Evolutionary conservation across 768 basidiomycete genomes (phyloP).

Genomic region (Psilocybe tampanensis): DNA sequence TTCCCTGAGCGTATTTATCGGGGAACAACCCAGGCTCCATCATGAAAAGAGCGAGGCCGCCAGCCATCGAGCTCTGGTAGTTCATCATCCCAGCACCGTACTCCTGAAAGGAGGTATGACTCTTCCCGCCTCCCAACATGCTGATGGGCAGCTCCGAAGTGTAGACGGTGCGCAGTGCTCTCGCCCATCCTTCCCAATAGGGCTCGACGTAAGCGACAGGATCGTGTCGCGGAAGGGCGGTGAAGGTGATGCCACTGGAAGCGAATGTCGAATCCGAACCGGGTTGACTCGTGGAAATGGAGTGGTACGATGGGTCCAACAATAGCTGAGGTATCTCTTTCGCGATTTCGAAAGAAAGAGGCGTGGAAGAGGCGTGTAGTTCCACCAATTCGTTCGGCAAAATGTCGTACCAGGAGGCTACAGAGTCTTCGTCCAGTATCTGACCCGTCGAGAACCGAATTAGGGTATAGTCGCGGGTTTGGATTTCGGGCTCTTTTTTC

Average conservation of each 20-base stretch:
- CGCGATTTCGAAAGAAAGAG: slow-evolving; percentile 12
- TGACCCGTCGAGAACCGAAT: slow-evolving; percentile 71
- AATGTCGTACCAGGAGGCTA: slow-evolving; percentile 59
- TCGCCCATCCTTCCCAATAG: slow-evolving; percentile 58
- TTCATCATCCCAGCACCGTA: slow-evolving; percentile 8
- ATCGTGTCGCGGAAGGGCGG: slow-evolving; percentile 37
- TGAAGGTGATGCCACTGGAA: slow-evolving; percentile 9
- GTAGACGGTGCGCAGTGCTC: slow-evolving; percentile 44
- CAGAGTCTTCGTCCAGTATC: slow-evolving; percentile 67
- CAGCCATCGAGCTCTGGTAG: not conserved
- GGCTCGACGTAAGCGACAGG: slow-evolving; percentile 48
- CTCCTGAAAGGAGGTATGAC: not conserved
- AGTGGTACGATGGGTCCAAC: not conserved
- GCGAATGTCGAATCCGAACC: not conserved
- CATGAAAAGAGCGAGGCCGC: not conserved
- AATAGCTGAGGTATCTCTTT: slow-evolving; percentile 12
- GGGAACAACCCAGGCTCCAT: not conserved
- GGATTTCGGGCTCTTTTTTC: slow-evolving; percentile 11
- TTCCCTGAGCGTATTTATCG: not conserved
- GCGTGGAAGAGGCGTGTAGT: slow-evolving; percentile 44
- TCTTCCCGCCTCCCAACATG: not conserved
- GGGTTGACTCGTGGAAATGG: not conserved
- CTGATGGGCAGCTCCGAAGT: slow-evolving; percentile 12
- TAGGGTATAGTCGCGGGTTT: slow-evolving; percentile 38
- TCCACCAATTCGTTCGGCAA: slow-evolving; percentile 70